Conservation (phyloP, 1,139 yeast species). For the Casaregolazyma lundiana region DNA sequence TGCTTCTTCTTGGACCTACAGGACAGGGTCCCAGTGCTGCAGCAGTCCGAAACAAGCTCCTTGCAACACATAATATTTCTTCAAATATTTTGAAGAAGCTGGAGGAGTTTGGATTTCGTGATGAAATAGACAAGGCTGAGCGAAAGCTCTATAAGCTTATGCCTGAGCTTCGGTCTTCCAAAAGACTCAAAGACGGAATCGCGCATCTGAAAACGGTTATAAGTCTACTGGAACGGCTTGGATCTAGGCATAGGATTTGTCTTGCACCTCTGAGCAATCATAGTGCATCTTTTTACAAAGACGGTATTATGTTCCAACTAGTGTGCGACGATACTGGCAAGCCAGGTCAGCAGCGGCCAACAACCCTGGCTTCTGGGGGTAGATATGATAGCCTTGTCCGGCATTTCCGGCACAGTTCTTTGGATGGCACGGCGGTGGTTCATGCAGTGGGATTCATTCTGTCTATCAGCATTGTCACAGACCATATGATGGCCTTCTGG, state of each 20-base stretch:
- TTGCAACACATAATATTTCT: slow-evolving; percentile 69
- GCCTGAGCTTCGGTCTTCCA: slow-evolving; percentile 67
- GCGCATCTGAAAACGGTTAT: slow-evolving; percentile 56
- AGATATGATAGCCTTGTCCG: slow-evolving; percentile 72
- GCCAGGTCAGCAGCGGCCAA: slow-evolving; percentile 19
- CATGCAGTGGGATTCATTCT: slow-evolving; percentile 84
- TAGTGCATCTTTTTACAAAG: slow-evolving; percentile 69
- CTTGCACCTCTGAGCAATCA: slow-evolving; percentile 76
- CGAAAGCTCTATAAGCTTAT: slow-evolving; percentile 60
- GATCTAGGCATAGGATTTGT: slow-evolving; percentile 48
- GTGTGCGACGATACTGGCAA: slow-evolving; percentile 47
- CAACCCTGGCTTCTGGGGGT: slow-evolving; percentile 83
- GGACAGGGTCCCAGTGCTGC: slow-evolving; percentile 66
- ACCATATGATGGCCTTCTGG: slow-evolving; percentile 41
- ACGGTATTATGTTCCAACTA: slow-evolving; percentile 86
- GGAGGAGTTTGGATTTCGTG: slow-evolving; percentile 70
- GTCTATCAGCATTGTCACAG: slow-evolving; percentile 57
- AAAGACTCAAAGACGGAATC: slow-evolving; percentile 59
- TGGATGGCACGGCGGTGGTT: slow-evolving; percentile 39
- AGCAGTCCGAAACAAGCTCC: slow-evolving; percentile 60
- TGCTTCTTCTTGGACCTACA: slow-evolving; percentile 66
- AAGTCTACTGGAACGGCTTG: slow-evolving; percentile 51
- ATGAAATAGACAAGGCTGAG: slow-evolving; percentile 61
- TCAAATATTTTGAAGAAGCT: slow-evolving; percentile 79
- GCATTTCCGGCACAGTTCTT: slow-evolving; percentile 52